Conservation (phyloP, 2,329 filamentous ascomycete genomes). For the Colletotrichum sansevieriae region DNA sequence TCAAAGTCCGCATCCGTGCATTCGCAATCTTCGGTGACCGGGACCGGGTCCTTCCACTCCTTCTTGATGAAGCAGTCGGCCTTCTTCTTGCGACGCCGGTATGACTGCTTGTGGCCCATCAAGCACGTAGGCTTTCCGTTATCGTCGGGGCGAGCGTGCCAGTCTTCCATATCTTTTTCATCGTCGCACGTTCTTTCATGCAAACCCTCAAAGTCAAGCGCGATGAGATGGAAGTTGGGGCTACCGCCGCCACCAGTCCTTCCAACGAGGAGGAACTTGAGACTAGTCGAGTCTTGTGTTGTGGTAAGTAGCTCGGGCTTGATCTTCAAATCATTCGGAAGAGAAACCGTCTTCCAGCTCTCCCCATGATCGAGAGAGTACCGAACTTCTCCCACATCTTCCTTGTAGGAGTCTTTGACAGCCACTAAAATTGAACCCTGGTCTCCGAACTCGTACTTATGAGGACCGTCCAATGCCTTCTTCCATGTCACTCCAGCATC, state of each 20-base stretch:
- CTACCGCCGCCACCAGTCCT: slow-evolving; percentile 64
- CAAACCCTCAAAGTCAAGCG: slow-evolving; percentile 86
- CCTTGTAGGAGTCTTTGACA: slow-evolving; percentile 77
- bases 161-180: slow-evolving; percentile 82
- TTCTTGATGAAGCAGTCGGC: slow-evolving; percentile 90
- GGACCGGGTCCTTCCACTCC: slow-evolving; percentile 83
- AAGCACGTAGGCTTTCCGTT: slow-evolving; percentile 87
- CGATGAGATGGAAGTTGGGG: slow-evolving; percentile 72
- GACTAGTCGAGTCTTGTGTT: slow-evolving; percentile 89
- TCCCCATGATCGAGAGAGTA: slow-evolving; percentile 94
- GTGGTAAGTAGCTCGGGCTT: slow-evolving; percentile 83
- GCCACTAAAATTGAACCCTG: slow-evolving; percentile 91
- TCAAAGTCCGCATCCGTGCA: slow-evolving; percentile 91
- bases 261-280: slow-evolving; percentile 88
- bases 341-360: slow-evolving; percentile 79
- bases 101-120: slow-evolving; percentile 96
- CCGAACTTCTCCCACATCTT: slow-evolving; percentile 68
- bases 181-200: slow-evolving; percentile 84
- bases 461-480: slow-evolving; percentile 79
- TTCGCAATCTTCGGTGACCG: slow-evolving; percentile 80
- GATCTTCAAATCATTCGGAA: slow-evolving; percentile 77
- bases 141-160: slow-evolving; percentile 86
- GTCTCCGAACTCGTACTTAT: slow-evolving; percentile 97
- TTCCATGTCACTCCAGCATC: slow-evolving; percentile 91
- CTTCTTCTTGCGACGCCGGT: slow-evolving; percentile 85